These are phyloP conservation scores for Termitomyces sp. DNA, from an alignment of 768 basidiomycete species.

Conservation along the genomic window DNA sequence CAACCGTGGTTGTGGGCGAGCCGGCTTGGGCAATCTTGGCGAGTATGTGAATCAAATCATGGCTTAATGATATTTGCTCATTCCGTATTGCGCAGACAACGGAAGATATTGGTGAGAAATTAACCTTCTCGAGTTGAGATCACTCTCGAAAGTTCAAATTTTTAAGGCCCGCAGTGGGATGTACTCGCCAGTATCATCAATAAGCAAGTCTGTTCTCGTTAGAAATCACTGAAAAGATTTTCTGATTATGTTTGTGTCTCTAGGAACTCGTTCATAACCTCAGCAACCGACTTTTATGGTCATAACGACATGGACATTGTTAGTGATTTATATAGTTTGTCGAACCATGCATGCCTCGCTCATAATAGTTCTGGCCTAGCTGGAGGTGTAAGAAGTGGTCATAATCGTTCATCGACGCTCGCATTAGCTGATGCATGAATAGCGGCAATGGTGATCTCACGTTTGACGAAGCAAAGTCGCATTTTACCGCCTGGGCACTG, in stretches of 20 bases:
- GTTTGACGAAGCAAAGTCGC: constrained; percentile 60
- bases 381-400: constrained; percentile 41
- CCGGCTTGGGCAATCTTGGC: constrained; percentile 61
- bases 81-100: constrained; percentile 36
- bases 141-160: neutral
- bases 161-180: constrained; percentile 37
- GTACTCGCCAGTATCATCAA: constrained; percentile 56
- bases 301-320: constrained; percentile 72
- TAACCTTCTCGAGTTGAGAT: neutral
- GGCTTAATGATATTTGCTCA: neutral
- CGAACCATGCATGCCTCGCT: neutral
- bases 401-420: neutral
- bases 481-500: constrained; percentile 70
- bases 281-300: constrained; percentile 59
- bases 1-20: constrained; percentile 46
- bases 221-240: neutral
- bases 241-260: neutral
- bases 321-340: constrained; percentile 1
- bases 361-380: constrained; percentile 20
- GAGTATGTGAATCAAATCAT: constrained; percentile 28
- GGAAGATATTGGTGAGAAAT: constrained; percentile 33
- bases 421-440: neutral
- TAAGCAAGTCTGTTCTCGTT: constrained; percentile 27
- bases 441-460: constrained; percentile 62
- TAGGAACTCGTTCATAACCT: constrained; percentile 63